Evolutionary conservation across 2,329 filamentous ascomycete genomes (phyloP).

Genomic region (Aspergillus amoenus): DNA sequence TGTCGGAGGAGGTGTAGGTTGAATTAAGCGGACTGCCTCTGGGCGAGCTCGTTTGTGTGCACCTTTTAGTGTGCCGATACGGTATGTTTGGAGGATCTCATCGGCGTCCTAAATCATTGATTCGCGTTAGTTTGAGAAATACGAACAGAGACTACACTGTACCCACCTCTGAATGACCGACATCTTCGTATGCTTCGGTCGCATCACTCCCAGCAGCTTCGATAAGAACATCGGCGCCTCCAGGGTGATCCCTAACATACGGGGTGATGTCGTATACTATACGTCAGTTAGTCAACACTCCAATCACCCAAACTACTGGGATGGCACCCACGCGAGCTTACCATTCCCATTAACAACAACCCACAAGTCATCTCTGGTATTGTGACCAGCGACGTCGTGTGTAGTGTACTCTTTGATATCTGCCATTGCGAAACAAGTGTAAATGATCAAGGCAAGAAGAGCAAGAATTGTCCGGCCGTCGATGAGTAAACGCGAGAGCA

Average conservation of each 20-base stretch:
- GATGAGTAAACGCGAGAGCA: no score
- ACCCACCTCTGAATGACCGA: slow-evolving; percentile 41
- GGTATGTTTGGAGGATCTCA: slow-evolving; percentile 40
- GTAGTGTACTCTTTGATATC: slow-evolving; percentile 23
- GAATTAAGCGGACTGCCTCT: slow-evolving; percentile 18
- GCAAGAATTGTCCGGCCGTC: no score
- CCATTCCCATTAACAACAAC: slow-evolving; percentile 58
- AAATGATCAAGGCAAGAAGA: background rate
- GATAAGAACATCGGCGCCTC: slow-evolving; percentile 41
- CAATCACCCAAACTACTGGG: background rate
- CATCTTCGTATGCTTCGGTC: slow-evolving; percentile 44
- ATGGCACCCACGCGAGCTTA: slow-evolving; percentile 22
- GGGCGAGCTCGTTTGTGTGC: slow-evolving; percentile 19
- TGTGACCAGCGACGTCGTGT: slow-evolving; percentile 50
- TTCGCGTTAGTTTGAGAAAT: background rate
- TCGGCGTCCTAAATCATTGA: slow-evolving; percentile 36
- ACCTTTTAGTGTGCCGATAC: slow-evolving; percentile 37
- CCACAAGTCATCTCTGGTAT: slow-evolving; percentile 51
- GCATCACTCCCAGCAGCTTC: slow-evolving; percentile 45
- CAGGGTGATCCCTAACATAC: slow-evolving; percentile 60
- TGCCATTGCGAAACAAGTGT: slow-evolving; percentile 1
- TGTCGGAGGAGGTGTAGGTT: background rate
- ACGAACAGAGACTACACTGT: background rate
- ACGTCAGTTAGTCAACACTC: background rate
- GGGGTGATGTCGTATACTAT: slow-evolving; percentile 60